Evolutionary conservation across 2,329 filamentous ascomycete genomes (phyloP).

Genomic region (Pestalotiopsis sp.): DNA sequence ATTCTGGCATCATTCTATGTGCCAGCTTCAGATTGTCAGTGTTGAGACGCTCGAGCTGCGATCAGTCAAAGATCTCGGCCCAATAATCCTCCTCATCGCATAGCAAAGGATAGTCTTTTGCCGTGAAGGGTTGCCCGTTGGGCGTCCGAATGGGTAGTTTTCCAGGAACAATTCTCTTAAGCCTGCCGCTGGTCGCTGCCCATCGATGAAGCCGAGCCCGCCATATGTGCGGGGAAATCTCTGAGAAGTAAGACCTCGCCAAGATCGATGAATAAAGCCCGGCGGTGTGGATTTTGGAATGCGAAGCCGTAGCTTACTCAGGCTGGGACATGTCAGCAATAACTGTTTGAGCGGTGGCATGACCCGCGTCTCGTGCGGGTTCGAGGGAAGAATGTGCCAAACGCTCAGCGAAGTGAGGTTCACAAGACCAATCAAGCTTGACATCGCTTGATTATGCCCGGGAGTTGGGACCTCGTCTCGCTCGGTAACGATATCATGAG

Average conservation of each 20-base stretch:
- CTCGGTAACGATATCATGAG: too few species aligned
- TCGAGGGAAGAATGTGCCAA: not conserved
- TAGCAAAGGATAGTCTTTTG: not conserved
- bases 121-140: not conserved
- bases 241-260: too few species aligned
- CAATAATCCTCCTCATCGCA: constrained; percentile 15
- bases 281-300: not conserved
- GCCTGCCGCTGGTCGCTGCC: constrained; percentile 9
- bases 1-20: not conserved
- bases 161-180: constrained; percentile 14
- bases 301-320: constrained; percentile 13
- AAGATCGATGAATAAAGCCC: not conserved
- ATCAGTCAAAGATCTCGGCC: constrained; percentile 18
- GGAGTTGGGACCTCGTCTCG: not conserved
- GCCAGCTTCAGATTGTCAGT: not conserved
- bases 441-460: not conserved
- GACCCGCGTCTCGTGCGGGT: not conserved
- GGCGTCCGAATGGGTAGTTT: constrained; percentile 11
- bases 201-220: constrained; percentile 15
- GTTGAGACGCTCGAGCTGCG: constrained; percentile 9
- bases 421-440: not conserved
- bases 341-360: constrained; percentile 8
- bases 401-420: constrained; percentile 14
- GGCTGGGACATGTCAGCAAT: constrained; percentile 16
- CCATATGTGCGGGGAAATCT: constrained; percentile 3